A percentile compares a stretch with the other conserved stretches of the same genome.
These are phyloP conservation scores for Dalbergia cultrata DNA, from an alignment of 306 rosid genomes.

Conservation along the genomic window DNA sequence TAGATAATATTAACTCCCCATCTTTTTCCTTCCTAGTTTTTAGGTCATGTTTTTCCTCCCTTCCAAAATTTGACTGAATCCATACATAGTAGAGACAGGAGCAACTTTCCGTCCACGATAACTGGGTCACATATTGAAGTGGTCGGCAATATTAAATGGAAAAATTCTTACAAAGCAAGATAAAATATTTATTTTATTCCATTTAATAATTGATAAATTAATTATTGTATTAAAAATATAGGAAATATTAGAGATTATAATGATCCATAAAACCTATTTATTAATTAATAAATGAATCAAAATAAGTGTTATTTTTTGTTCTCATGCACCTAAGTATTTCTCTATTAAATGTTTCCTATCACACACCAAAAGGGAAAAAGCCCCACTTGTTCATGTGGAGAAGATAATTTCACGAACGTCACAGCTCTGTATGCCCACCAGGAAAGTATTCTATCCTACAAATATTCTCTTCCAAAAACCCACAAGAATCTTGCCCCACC, in stretches of 20 bases:
- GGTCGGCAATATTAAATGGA: too few species aligned
- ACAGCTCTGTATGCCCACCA: constrained; percentile 27
- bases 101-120: constrained; percentile 17
- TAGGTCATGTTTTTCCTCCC: not conserved
- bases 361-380: not conserved
- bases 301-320: too few species aligned
- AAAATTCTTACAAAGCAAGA: too few species aligned
- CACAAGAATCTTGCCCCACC: constrained; percentile 21
- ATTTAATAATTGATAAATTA: too few species aligned
- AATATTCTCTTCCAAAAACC: constrained; percentile 46
- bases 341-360: not conserved
- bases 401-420: constrained; percentile 30
- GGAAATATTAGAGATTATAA: too few species aligned
- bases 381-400: constrained; percentile 7
- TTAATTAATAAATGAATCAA: too few species aligned
- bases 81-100: not conserved
- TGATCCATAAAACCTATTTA: too few species aligned
- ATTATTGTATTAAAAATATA: too few species aligned
- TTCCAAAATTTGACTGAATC: not conserved
- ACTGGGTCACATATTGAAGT: constrained; percentile 19
- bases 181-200: too few species aligned
- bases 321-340: too few species aligned
- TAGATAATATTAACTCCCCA: not conserved
- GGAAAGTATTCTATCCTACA: constrained; percentile 39
- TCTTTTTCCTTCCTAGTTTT: not conserved